Base-by-base conservation (phyloP, 2,329 filamentous ascomycete genomes). In the Xylaria sp. region DNA sequence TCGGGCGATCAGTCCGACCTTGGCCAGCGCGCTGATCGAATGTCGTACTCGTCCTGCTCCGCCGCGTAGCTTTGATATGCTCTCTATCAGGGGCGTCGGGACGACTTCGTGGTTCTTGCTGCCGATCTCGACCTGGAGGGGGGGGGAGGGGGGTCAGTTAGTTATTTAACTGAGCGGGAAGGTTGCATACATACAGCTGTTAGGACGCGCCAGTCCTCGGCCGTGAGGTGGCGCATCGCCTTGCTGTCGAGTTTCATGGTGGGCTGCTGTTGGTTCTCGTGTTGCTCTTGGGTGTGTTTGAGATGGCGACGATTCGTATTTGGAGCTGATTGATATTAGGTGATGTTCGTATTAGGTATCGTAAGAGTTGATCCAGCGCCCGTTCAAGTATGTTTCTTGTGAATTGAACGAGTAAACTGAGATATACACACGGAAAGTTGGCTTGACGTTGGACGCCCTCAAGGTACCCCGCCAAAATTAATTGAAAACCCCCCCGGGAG, bases 91-190 rank as follows among this genome's bases (percentile, higher is more conserved):
- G 4, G 93, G 84, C 15, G 95, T 98, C 7, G 96, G 96, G 2
- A 99, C 95, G 66, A 99, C 87, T 83, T 99, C 96, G 84, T 99
- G 96, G 82, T 98, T 98, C 80, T 93, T 94, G 81, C 92, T 97
- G 77, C 94, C 95, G 82, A 91, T 90, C 81, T 99, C 96, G 76
- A 97, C 93, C 94, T 97, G 60, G 74, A 73, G 79, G 81, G 23
- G 23, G 2, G 23, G 23, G n/a, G 4, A 28, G 78, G 82, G 49
- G 23, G 38, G 13, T 13, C 40, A 11, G 42, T 36, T 44, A n/a
- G 56, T 73, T 60, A 63, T 46, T 72, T 60, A 44, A 38, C 13
- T 10, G 64, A 71, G 71, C 75, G 42, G 42, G 44, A 28, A n/a
- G 6, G 20, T 73, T 54, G 23, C 23, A 23, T 23, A 2, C 89